These are phyloP conservation scores for Tremella fuciformis DNA, from an alignment of 768 basidiomycete genomes.

Conservation along the genomic window DNA sequence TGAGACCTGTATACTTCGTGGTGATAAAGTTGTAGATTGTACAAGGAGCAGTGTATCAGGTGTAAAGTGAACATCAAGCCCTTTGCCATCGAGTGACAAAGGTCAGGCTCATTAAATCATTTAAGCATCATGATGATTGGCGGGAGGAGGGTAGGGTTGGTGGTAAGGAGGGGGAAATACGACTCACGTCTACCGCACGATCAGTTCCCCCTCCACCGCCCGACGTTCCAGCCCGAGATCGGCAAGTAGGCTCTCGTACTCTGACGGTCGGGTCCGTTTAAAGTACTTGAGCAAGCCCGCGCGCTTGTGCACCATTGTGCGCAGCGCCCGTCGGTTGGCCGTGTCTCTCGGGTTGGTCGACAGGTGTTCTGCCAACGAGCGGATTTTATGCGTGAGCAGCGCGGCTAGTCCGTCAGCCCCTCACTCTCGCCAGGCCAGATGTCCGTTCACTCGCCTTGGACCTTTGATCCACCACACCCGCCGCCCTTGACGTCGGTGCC, in stretches of 20 bases:
- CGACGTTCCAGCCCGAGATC: conserved; percentile 72
- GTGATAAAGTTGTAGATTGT: conserved; percentile 3
- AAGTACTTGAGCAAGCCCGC: conserved; percentile 80
- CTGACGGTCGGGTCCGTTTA: conserved; percentile 22
- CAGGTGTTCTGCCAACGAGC: conserved; percentile 74
- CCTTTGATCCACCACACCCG: conserved; percentile 80
- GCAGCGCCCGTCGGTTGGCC: conserved; percentile 69
- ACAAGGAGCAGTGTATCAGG: conserved; percentile 18
- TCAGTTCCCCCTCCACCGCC: conserved; percentile 85
- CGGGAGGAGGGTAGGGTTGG: conserved; percentile 2
- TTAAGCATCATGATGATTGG: conserved; percentile 34
- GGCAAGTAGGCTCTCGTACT: conserved; percentile 62
- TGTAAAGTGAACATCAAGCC: conserved; percentile 38
- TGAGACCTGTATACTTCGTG: conserved; percentile 4
- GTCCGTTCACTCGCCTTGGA: conserved; percentile 68
- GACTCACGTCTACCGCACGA: conserved; percentile 41
- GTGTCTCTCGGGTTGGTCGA: conserved; percentile 65
- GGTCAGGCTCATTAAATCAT: conserved; percentile 52
- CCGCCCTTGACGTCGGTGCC: conserved; percentile 60
- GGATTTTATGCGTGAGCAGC: conserved; percentile 78
- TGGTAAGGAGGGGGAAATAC: not conserved
- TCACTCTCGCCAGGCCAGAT: not conserved
- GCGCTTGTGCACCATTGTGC: conserved; percentile 73
- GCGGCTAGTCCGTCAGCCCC: conserved; percentile 75
- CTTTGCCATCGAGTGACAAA: conserved; percentile 12